Base-by-base conservation (phyloP, 2,329 filamentous ascomycete genomes). In the Cercospora janseana region DNA sequence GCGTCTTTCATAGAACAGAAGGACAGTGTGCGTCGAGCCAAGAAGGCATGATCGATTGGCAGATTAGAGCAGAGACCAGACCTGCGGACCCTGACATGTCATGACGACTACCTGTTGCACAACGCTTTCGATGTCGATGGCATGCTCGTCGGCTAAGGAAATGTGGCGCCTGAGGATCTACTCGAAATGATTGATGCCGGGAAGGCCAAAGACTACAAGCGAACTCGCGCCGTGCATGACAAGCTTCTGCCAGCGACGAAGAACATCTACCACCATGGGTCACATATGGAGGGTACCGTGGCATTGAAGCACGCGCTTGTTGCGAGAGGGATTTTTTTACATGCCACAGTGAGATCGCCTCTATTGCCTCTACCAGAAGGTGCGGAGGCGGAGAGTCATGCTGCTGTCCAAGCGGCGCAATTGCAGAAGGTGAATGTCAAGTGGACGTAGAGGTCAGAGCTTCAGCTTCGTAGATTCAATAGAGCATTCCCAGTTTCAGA, bases 141-240 rank as follows among this genome's bases (percentile, higher is more conserved):
- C 1, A 74, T 79, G 65, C 70, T 79, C 8, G 76, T 79, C n/a
- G 76, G 76, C 1, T 79, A 79, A 49, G 76, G 76, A 5, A 77
- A 37, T 13, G 23, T 37, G 12, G 34, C 34, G 1, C 34, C 34
- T 7, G 34, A 37, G 34, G 34, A 16, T 1, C 2, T 37, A 12
- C 13, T 37, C 10, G 34, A 37, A 10, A 20, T 37, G 34, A 37
- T 37, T 7, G 34, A 37, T 37, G 34, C 34, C 5, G 34, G 34
- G 4, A 37, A 37, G 4, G 34, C 18, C 16, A 23, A 20, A 5
- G 34, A 37, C 23, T 37, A 37, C 16, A n/a, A 21, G 34, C 34
- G 34, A n/a, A 20, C 34, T 74, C 58, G 75, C 18, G 69, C 69
- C 32, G 65, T 79, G n/a, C 76, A 79, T 58, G 75, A 79, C 56